Base-by-base conservation (phyloP, 2,329 filamentous ascomycete genomes). In the Colletotrichum ledebouriae region DNA sequence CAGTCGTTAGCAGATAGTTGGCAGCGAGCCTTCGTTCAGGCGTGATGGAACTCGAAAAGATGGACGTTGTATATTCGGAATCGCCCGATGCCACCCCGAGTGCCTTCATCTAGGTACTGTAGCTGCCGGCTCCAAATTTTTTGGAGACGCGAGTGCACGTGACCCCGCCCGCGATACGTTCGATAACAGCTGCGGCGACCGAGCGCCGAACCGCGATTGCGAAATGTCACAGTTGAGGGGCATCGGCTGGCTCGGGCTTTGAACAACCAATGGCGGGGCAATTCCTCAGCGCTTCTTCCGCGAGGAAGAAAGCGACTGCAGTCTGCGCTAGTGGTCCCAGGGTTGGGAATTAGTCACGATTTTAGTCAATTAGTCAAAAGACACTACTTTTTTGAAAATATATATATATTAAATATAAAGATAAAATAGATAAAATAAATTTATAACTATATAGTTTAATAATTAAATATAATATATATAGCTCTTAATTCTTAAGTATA, bases 21-120 rank as follows among this genome's bases (percentile, higher is more conserved):
- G 72, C 71, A 71, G 58, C 50, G 56, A 6, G 20, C 62, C 66
- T 70, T 73, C 67, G 67, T 72, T 73, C 67, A 42, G 22, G 49
- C 58, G 46, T 62, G 29, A 39, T 55, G 20, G 13, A 22, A 47
- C 37, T 67, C 61, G 37, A 15, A 46, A 52, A 49, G 22, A 53
- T 67, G 44, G 37, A 56, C 46, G 58, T 67, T 44, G 42, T 34
- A 50, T 33, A 50, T 53, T 52, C 15, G 46, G 20, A 55, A 3
- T 34, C 49, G 49, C 62, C 59, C 64, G 49, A 57, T 29, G 29
- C 29, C 29, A 9, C 9, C 29, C 29, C 29, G 29, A 29, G 3
- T 5, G 25, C 25, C 25, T 4, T 25, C 25, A 25, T 25, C 4
- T 25, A 25, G 4, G 3, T 25, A 25, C 25, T 17, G 33, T 10